phyloP scores from a whole-genome alignment of 352 stramenopile genomes.

The Aphanomyces invadans region DNA sequence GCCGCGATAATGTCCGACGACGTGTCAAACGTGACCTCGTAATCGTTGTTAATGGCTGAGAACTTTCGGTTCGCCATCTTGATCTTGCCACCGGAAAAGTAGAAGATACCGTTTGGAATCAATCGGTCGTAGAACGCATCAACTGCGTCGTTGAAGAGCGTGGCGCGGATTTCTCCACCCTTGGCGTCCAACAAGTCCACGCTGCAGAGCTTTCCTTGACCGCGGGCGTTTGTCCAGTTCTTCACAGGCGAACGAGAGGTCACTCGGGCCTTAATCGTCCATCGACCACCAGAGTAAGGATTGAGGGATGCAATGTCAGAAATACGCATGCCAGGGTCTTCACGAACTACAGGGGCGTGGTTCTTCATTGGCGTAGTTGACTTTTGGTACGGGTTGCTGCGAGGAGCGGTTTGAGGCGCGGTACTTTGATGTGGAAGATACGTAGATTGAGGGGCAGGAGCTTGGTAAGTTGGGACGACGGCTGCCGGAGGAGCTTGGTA shows the following conservation, averaged over 20 bases:
- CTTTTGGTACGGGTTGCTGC: slow-evolving; percentile 25
- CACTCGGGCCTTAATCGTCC: slow-evolving; percentile 95
- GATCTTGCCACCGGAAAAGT: slow-evolving; percentile 90
- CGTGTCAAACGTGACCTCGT: slow-evolving; percentile 97
- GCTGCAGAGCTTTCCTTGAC: slow-evolving; percentile 94
- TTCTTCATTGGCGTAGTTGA: slow-evolving; percentile 24
- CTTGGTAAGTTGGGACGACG: slow-evolving; percentile 26
- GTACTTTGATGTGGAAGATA: slow-evolving; percentile 33
- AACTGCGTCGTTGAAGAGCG: slow-evolving; percentile 98
- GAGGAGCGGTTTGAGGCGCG: slow-evolving; percentile 28
- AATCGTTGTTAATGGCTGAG: slow-evolving; percentile 94
- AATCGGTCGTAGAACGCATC: slow-evolving; percentile 96
- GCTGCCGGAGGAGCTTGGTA: not conserved
- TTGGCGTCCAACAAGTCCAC: slow-evolving; percentile 93
- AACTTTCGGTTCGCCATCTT: slow-evolving; percentile 98
- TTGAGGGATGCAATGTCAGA: slow-evolving; percentile 89
- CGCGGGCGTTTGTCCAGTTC: slow-evolving; percentile 94
- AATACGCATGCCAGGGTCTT: slow-evolving; percentile 72
- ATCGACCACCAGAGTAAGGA: slow-evolving; percentile 89
- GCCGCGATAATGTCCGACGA: slow-evolving; percentile 91
- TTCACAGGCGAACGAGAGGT: slow-evolving; percentile 91
- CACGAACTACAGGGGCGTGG: slow-evolving; percentile 70
- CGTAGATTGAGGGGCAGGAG: slow-evolving; percentile 26
- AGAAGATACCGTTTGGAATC: slow-evolving; percentile 85
- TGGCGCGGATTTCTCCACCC: slow-evolving; percentile 94